These are phyloP conservation scores for Trichoderma lentiforme DNA, from an alignment of 2,329 filamentous ascomycete genomes.

Conservation along the genomic window DNA sequence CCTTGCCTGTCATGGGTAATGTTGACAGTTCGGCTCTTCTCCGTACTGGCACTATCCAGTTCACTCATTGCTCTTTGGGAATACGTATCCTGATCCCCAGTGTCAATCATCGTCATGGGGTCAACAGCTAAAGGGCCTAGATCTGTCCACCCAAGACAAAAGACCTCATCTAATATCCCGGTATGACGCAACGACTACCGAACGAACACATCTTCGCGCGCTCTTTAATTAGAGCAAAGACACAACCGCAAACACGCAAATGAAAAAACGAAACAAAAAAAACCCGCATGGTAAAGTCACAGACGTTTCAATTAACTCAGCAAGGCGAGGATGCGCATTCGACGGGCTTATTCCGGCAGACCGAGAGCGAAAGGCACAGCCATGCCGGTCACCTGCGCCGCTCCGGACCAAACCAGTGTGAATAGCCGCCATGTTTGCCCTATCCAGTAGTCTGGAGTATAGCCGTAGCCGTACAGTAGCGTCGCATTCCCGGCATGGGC, in stretches of 20 bases:
- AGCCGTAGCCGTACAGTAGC: neutral
- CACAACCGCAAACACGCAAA: neutral
- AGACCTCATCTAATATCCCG: neutral
- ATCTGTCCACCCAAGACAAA: neutral
- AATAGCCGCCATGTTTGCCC: neutral
- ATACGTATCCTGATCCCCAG: neutral
- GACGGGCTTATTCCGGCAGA: neutral
- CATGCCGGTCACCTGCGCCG: neutral
- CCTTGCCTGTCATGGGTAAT: neutral
- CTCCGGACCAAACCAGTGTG: neutral
- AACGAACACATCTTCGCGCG: too few relatives aligned
- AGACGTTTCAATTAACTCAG: neutral
- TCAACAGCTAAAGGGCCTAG: neutral
- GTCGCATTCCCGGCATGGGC: neutral
- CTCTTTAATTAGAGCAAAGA: neutral
- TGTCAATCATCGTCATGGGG: neutral
- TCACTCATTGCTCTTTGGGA: neutral
- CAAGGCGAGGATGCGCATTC: neutral
- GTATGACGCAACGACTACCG: neutral
- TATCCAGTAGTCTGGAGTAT: neutral
- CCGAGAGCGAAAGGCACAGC: neutral
- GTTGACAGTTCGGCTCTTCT: neutral
- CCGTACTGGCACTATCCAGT: neutral
- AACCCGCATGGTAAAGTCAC: neutral
- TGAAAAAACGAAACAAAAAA: neutral